Evolutionary conservation across 805 yeast species (phyloP), one percentile per base, ranked within the genome.

Genomic region (Sporopachydermia lactativora): DNA sequence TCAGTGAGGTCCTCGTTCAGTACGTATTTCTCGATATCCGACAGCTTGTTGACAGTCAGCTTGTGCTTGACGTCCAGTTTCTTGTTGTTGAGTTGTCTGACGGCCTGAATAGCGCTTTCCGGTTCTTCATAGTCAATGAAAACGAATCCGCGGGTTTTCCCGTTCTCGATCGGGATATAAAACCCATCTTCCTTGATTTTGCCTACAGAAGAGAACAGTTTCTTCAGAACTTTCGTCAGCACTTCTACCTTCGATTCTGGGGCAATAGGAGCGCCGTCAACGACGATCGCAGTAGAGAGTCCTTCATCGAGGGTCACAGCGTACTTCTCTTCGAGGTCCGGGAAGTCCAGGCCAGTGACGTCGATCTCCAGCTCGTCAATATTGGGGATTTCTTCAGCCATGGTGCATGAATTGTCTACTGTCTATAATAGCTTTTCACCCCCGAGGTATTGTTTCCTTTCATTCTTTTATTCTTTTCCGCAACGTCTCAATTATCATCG

Each of bases 241-340:
- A 82, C 75, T 42, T 85, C 82, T 40, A 77, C 82, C 63, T 92
- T 92, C 41, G 84, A 59, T 57, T 80, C 94, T 43, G 96, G 95
- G 17, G 95, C 95, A 46, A 85, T 68, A 49, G 99, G 99, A 6
- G 95, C 88, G 38, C 98, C 98, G 58, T 86, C 96, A 40, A 85
- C 81, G 19, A 89, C 82, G 43, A 89, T 75, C 55, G 75, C 86
- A 53, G 73, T 73, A 53, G 83, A 95, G 43, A 82, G 68, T 39
- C 76, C 73, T 43, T 69, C 63, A 40, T 73, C 75, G 41, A 71
- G 75, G 42, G 73, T 71, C 39, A 81, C 76, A 17, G 72, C 60
- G 59, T 71, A 85, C 61, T 83, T 68, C 43, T 70, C 76, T 59
- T 89, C 96, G 54, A 89, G 69, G 58, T 88, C 96, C 45, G 84